Conservation (phyloP, 208 protist species). For the Trypanosoma avium region DNA sequence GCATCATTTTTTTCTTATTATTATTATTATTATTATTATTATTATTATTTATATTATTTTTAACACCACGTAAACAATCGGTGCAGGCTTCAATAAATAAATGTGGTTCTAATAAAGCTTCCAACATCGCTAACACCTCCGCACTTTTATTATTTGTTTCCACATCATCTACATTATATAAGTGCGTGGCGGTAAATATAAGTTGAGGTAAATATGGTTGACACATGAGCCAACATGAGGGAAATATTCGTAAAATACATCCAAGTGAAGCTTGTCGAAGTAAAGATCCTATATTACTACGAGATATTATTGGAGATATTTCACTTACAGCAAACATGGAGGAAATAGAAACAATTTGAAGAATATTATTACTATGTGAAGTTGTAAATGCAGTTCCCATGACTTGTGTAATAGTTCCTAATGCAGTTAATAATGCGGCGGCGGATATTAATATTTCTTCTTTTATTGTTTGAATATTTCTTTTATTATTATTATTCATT, state of each 20-base stretch:
- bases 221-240: constrained; percentile 82
- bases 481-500: no score
- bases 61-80: constrained; percentile 62
- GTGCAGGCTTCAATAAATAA: constrained; percentile 71
- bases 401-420: constrained; percentile 28
- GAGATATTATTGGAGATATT: constrained; percentile 41
- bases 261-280: constrained; percentile 67
- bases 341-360: constrained; percentile 48
- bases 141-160: constrained; percentile 71
- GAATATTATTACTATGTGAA: constrained; percentile 45
- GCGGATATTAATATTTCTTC: constrained; percentile 41
- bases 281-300: constrained; percentile 52
- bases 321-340: constrained; percentile 55
- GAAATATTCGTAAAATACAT: constrained; percentile 64
- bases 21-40: neutral
- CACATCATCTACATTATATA: constrained; percentile 62
- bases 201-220: constrained; percentile 75
- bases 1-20: constrained; percentile 12
- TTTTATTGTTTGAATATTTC: no score
- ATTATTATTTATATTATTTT: neutral
- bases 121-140: constrained; percentile 80
- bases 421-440: constrained; percentile 45
- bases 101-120: constrained; percentile 85
- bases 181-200: constrained; percentile 57
- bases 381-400: constrained; percentile 70